Base-by-base conservation (phyloP, 2,329 filamentous ascomycete species). In the Trichoderma atroviride region DNA sequence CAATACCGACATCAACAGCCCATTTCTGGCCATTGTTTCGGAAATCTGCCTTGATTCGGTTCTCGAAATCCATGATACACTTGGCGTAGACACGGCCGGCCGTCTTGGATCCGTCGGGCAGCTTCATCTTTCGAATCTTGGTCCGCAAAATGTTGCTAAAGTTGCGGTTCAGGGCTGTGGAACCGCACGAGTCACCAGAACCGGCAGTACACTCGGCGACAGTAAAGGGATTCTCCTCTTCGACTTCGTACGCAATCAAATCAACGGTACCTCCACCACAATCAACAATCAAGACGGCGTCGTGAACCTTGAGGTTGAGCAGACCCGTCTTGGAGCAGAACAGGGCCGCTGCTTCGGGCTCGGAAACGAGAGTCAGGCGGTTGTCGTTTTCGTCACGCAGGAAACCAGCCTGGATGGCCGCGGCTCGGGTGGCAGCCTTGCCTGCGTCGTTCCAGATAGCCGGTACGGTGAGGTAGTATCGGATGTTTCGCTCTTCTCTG, bases 1-100 rank as follows among this genome's bases (percentile, higher is more conserved):
- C 96, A 76, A 99, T 98, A 78, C 96, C 96, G 61, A 99, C 96
- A 79, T 99, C 96, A 24, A 98, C 94, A 56, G 96, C 96, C 96
- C 96, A 98, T 81, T 98, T 98, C 81, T 98, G 95, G 61, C 95
- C 94, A 80, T 97, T 98, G 84, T 98, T 98, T 73, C 96, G 90
- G 90, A 99, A 99, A 81, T 98, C 96, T 61, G 96, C 96, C 86
- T 99, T 99, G 87, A 99, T 97, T 80, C 96, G 87, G 87, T 98
- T 98, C 85, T 99, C 96, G 77, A 99, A 99, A 82, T 99, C 96
- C 95, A 98, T 98, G 82, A 99, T 98, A 81, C 95, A 98, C 84
- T 98, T 98, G 74, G 95, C 95, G 81, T 98, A 98, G 67, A 99
- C 96, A 81, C 95, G 94, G 55, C 95, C 95, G n/a, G 96, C 95